Evolutionary conservation across 2,329 filamentous ascomycete genomes (phyloP).

Genomic region (Neodidymelliopsis sp.): DNA sequence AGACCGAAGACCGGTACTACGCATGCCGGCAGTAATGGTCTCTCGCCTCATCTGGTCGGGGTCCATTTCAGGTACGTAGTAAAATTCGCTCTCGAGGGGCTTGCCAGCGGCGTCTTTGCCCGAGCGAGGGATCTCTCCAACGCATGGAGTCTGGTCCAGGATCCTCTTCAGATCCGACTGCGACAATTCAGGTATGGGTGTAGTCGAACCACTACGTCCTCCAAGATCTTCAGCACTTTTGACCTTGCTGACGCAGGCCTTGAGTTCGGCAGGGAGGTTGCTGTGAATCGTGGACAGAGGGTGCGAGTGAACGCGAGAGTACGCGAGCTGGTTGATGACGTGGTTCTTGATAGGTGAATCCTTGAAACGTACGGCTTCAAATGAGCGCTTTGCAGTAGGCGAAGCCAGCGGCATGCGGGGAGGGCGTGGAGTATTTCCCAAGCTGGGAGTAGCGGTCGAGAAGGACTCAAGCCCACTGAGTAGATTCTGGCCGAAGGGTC

Average conservation of each 20-base stretch:
- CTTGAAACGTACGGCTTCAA: conserved; percentile 41
- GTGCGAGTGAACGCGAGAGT: conserved; percentile 88
- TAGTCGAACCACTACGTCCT: conserved; percentile 27
- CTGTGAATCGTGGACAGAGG: conserved; percentile 88
- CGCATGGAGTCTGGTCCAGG: conserved; percentile 76
- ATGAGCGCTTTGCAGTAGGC: conserved; percentile 41
- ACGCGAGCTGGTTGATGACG: conserved; percentile 93
- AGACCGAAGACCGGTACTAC: conserved; percentile 86
- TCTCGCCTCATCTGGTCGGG: conserved; percentile 78
- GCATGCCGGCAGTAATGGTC: conserved; percentile 83
- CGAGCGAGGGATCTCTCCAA: conserved; percentile 87
- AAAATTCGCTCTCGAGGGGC: conserved; percentile 92
- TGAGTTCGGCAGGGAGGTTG: conserved; percentile 75
- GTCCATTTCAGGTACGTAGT: conserved; percentile 91
- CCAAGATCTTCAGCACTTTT: conserved; percentile 28
- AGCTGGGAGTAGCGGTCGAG: conserved; percentile 66
- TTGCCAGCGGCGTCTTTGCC: conserved; percentile 97
- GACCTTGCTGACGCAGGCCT: conserved; percentile 43
- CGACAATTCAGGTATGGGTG: conserved; percentile 39
- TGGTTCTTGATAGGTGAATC: conserved; percentile 74
- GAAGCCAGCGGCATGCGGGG: conserved; percentile 37
- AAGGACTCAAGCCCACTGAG: conserved; percentile 84
- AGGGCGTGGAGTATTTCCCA: conserved; percentile 39
- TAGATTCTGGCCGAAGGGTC: conserved; percentile 85
- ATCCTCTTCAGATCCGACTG: conserved; percentile 68